Evolutionary conservation across 78 protist genomes (phyloP).

Genomic region (Mantamonas sphyraenae): DNA sequence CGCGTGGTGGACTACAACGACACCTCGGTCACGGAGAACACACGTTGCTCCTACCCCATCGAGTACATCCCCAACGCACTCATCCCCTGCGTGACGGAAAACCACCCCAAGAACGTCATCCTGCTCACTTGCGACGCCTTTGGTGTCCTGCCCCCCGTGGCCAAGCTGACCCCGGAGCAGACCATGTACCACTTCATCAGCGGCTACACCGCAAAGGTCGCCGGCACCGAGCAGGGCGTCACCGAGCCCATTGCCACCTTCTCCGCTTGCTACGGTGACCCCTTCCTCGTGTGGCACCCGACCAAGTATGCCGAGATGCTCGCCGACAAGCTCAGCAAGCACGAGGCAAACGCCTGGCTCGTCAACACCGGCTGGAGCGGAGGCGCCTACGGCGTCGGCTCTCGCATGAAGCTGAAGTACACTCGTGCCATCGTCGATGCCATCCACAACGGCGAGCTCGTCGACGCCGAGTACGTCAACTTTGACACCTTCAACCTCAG

Average conservation of each 20-base stretch:
- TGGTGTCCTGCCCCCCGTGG: conserved; percentile 96
- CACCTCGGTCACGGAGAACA: conserved; percentile 83
- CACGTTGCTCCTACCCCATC: conserved; percentile 91
- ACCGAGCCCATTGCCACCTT: conserved; percentile 89
- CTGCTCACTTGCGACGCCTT: conserved; percentile 93
- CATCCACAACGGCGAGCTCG: conserved; percentile 76
- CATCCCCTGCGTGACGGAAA: conserved; percentile 56
- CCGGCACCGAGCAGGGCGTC: conserved; percentile 91
- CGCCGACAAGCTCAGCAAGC: conserved; percentile 58
- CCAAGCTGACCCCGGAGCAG: conserved; percentile 71
- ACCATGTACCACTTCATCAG: conserved; percentile 89
- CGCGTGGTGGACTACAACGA: conserved; percentile 64
- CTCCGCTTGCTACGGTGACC: conserved; percentile 90
- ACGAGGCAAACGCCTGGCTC: conserved; percentile 72
- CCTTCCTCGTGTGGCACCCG: conserved; percentile 92
- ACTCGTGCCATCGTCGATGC: conserved; percentile 88
- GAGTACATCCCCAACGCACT: conserved; percentile 72
- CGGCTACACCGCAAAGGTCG: conserved; percentile 95
- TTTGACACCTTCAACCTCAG: conserved; percentile 57
- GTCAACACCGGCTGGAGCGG: conserved; percentile 85
- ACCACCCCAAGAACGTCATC: conserved; percentile 85
- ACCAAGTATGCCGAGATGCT: conserved; percentile 87
- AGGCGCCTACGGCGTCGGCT: conserved; percentile 75
- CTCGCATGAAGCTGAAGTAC: conserved; percentile 66
- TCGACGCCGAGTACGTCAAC: conserved; percentile 20